Conservation (phyloP, 257 asterid genomes). For the Primulina huaijiensis region DNA sequence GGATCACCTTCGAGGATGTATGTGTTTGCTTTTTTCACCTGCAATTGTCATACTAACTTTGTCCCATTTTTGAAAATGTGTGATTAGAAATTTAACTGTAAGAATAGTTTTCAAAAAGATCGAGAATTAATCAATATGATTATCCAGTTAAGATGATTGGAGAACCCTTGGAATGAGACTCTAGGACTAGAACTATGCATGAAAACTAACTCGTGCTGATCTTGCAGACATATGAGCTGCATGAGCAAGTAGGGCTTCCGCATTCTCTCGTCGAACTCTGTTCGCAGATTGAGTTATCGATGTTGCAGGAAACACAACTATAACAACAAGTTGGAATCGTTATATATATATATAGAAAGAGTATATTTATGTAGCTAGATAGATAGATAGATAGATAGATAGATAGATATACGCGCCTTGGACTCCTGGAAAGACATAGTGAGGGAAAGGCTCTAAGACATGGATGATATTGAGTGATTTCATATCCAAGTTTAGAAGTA, state of each 20-base stretch:
- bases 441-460: constrained; percentile 38
- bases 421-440: constrained; percentile 35
- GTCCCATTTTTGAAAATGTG: background rate
- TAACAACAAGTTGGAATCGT: background rate
- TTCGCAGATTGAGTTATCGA: constrained; percentile 30
- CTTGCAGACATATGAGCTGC: constrained; percentile 36
- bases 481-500: constrained; percentile 24
- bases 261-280: constrained; percentile 36
- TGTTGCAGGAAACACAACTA: constrained; percentile 33
- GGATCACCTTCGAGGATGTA: constrained; percentile 45
- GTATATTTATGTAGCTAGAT: background rate
- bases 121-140: no score
- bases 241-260: constrained; percentile 26
- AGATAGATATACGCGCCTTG: constrained; percentile 21
- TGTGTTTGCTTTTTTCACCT: constrained; percentile 39
- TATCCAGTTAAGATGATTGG: no score
- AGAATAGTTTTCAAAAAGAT: no score
- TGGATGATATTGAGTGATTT: constrained; percentile 28
- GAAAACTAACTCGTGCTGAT: constrained; percentile 24
- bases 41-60: background rate
- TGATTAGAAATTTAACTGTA: no score
- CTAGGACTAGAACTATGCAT: background rate
- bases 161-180: no score
- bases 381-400: no score
- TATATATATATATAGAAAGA: background rate